phyloP scores from a whole-genome alignment of 1,284 basidiomycete genomes.

The Takashimella tepidaria region DNA sequence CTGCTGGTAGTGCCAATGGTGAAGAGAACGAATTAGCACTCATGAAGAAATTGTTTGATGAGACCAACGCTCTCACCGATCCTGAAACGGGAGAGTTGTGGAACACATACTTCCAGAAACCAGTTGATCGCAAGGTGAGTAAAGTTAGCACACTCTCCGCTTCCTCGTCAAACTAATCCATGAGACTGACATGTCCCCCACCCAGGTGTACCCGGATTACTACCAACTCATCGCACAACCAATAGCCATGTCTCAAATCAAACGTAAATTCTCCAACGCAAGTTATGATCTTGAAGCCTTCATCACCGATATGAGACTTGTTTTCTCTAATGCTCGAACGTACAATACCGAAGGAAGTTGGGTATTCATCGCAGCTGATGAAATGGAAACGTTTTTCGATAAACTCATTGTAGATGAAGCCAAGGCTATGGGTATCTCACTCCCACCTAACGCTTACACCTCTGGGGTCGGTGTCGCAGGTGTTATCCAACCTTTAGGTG shows the following conservation, averaged over 20 bases:
- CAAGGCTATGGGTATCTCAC: conserved; percentile 12
- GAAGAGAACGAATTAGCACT: conserved; percentile 19
- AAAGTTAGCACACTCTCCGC: too few relatives aligned
- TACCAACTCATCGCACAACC: conserved; percentile 67
- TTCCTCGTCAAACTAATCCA: background rate
- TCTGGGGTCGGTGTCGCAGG: background rate
- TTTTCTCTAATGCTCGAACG: conserved; percentile 88
- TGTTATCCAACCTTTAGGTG: too few relatives aligned
- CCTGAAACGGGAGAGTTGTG: conserved; percentile 64
- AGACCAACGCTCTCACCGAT: conserved; percentile 36
- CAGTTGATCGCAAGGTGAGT: conserved; percentile 66
- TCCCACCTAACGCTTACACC: background rate
- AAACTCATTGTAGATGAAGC: conserved; percentile 48
- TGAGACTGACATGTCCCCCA: background rate
- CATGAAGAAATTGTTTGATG: conserved; percentile 57
- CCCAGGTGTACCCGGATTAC: conserved; percentile 84
- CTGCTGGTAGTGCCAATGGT: background rate
- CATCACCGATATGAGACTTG: conserved; percentile 72
- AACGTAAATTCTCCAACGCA: conserved; percentile 68
- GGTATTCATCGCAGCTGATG: conserved; percentile 89
- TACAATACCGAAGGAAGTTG: conserved; percentile 69
- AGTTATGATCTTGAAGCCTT: conserved; percentile 74
- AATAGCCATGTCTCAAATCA: conserved; percentile 81
- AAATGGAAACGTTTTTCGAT: conserved; percentile 81
- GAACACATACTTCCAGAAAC: conserved; percentile 75